These are phyloP conservation scores for Lactifluus echinatus DNA, from an alignment of 768 basidiomycete genomes.

Conservation along the genomic window DNA sequence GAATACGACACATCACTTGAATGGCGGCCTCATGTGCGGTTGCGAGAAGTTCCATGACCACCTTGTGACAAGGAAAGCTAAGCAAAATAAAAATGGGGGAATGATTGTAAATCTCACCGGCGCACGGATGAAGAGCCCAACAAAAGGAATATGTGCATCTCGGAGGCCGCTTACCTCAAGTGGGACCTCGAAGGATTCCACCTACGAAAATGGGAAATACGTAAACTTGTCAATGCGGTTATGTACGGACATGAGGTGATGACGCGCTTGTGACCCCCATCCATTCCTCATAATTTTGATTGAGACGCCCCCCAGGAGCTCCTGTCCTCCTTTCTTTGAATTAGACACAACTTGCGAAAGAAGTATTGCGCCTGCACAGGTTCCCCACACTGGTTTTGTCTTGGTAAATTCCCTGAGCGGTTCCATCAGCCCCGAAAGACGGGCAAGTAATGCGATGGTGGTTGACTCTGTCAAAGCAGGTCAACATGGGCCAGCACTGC, in stretches of 20 bases:
- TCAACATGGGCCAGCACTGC: neutral
- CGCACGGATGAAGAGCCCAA: conserved; percentile 89
- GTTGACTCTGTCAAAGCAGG: conserved; percentile 83
- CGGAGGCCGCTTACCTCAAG: conserved; percentile 56
- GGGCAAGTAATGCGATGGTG: conserved; percentile 74
- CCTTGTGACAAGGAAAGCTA: conserved; percentile 33
- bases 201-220: conserved; percentile 31
- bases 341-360: conserved; percentile 67
- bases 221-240: neutral
- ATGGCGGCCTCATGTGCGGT: conserved; percentile 47
- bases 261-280: conserved; percentile 81
- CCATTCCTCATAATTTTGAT: conserved; percentile 81
- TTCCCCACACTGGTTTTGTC: conserved; percentile 83
- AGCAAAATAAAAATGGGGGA: neutral
- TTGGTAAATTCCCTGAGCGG: conserved; percentile 68
- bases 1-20: conserved; percentile 62
- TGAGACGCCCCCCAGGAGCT: conserved; percentile 72
- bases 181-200: conserved; percentile 85
- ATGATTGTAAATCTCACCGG: conserved; percentile 44
- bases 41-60: conserved; percentile 47
- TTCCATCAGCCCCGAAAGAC: conserved; percentile 67
- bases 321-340: conserved; percentile 81
- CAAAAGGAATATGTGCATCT: conserved; percentile 54
- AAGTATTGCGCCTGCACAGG: conserved; percentile 91
- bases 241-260: neutral